Base-by-base conservation (phyloP, 108 stramenopile genomes). In the Chaetoceros tenuissimus region DNA sequence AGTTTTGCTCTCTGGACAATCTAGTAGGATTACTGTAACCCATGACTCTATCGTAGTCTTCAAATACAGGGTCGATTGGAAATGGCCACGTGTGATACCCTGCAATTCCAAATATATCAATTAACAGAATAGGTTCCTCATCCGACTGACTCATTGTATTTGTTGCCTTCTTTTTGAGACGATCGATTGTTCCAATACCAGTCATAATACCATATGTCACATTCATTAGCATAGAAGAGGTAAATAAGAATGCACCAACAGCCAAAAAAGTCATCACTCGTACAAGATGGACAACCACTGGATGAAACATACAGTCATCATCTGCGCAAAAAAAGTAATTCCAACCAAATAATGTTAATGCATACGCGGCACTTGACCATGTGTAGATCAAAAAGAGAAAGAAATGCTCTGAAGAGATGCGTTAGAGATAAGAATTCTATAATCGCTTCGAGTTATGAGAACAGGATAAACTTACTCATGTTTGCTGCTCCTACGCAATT, bases 371-470 rank as follows among this genome's bases (percentile, higher is more conserved):
- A 62, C 89, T 81, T 2, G 83, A 60, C 86, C 92, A 94, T 0
- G 93, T 91, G 70, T 97, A 99, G 21, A 89, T 55, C 31, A 96
- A 66, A 71, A 99, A 99, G 1, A 99, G 84, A 40, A 96, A 63
- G 70, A 99, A 98, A 64, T 92, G 92, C 73, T 99, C 97, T 40
- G 34, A 5, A 40, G 28, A 16, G 26, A 40, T 13, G 13, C 13
- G 34, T 40, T 40, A 10, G 25, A 8, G 50, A 24, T 5, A 26
- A 24, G 50, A 51, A 26, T 26, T 24, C 18, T 18, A 18, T 18
- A 18, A 18, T 45, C 18, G 17, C 18, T 18, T 17, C 18, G 44
- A 18, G 44, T 17, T 18, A 18, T 17, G 18, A 17, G 44, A 45
- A 18, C 18, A 45, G 17, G 17, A 26, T 26, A 5, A 5, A 25